These are phyloP conservation scores for Rhodosporidiobolus odoratus DNA, from an alignment of 768 basidiomycete species.

Conservation along the genomic window DNA sequence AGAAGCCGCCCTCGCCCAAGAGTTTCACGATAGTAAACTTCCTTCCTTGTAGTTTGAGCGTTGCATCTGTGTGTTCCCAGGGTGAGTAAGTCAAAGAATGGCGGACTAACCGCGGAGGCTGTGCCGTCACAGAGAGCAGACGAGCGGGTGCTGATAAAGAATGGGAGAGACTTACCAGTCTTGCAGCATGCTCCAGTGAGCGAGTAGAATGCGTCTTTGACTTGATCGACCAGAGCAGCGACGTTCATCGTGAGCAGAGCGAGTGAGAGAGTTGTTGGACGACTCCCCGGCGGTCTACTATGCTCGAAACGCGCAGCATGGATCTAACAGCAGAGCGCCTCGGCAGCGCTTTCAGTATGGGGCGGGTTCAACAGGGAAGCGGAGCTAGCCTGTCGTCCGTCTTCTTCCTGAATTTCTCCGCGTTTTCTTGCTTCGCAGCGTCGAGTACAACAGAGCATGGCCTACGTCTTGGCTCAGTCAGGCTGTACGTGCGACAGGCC, in stretches of 20 bases:
- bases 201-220: slow-evolving; percentile 75
- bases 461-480: no score
- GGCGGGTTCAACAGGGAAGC: no score
- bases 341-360: no score
- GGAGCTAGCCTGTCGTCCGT: no score
- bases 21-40: slow-evolving; percentile 84
- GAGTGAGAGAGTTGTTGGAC: neutral
- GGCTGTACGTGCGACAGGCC: no score
- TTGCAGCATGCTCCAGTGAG: slow-evolving; percentile 69
- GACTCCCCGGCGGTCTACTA: no score
- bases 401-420: no score
- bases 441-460: no score
- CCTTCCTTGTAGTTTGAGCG: slow-evolving; percentile 90
- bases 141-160: slow-evolving; percentile 39
- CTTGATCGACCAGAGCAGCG: slow-evolving; percentile 63
- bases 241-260: slow-evolving; percentile 42
- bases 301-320: no score
- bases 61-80: slow-evolving; percentile 55
- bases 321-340: no score
- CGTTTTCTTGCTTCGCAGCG: no score
- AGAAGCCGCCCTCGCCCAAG: slow-evolving; percentile 93
- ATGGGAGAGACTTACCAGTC: slow-evolving; percentile 9
- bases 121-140: slow-evolving; percentile 56
- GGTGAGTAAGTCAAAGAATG: neutral
- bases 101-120: neutral